A percentile compares a stretch with the other conserved stretches of the same genome.
phyloP scores from a whole-genome alignment of 345 rosid species.

The Populus deltoides region DNA sequence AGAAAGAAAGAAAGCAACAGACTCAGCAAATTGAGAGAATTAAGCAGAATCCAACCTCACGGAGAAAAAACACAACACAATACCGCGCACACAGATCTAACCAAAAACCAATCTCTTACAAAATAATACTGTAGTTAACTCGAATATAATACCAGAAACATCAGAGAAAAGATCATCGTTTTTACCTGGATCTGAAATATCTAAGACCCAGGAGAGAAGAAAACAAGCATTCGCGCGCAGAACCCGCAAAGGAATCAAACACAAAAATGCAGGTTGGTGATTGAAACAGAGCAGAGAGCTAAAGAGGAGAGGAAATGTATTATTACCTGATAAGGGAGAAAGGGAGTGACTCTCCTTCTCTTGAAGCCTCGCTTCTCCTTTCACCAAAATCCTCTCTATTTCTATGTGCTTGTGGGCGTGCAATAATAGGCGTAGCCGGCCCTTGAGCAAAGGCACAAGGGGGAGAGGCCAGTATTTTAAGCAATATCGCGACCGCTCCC shows the following conservation, averaged over 20 bases:
- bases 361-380: neutral
- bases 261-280: neutral
- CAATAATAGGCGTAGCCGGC: neutral
- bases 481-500: neutral
- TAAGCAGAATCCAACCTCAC: neutral
- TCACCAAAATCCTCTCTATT: neutral
- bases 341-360: neutral
- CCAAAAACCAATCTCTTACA: neutral
- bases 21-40: neutral
- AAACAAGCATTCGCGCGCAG: neutral
- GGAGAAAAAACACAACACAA: too few species aligned
- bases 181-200: neutral
- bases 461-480: neutral
- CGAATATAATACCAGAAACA: neutral
- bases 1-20: neutral
- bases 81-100: too few species aligned
- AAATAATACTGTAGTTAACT: neutral
- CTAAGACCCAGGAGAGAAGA: neutral
- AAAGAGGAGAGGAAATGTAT: neutral
- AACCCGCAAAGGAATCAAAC: neutral
- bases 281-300: neutral
- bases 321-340: neutral
- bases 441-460: neutral
- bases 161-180: neutral
- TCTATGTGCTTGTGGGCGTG: too few species aligned